Conservation (phyloP, 1,284 basidiomycete genomes). For the Puccinia coronata region DNA sequence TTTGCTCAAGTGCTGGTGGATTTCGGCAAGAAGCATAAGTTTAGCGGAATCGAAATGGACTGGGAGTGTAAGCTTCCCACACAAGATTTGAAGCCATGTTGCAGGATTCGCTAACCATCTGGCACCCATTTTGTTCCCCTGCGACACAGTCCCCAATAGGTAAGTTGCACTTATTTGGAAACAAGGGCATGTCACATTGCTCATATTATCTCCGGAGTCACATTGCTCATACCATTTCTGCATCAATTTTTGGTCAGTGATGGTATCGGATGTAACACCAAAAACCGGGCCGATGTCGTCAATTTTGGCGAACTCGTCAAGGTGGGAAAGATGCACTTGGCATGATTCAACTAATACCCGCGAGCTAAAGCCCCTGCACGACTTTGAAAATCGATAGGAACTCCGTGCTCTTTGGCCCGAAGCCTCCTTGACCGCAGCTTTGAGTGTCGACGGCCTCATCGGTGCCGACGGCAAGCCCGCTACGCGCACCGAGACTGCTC, state of each 20-base stretch:
- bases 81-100: background rate
- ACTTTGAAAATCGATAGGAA: conserved; percentile 18
- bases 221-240: background rate
- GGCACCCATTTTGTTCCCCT: too few species aligned
- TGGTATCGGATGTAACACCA: conserved; percentile 44
- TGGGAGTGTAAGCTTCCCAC: conserved; percentile 30
- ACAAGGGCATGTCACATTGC: background rate
- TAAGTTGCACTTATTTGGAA: background rate
- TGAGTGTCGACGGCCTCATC: too few species aligned
- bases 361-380: background rate
- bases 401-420: conserved; percentile 30
- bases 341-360: too few species aligned
- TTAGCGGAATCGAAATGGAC: conserved; percentile 40
- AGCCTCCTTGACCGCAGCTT: background rate
- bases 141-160: conserved; percentile 24
- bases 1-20: conserved; percentile 29
- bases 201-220: background rate
- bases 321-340: background rate
- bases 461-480: too few species aligned
- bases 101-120: background rate
- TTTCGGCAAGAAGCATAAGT: conserved; percentile 20
- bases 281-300: background rate
- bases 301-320: conserved; percentile 39
- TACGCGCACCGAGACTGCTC: conserved; percentile 1
- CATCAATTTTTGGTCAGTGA: background rate